These are phyloP conservation scores for Aureobasidium mangrovei DNA, from an alignment of 2,329 filamentous ascomycete genomes.

Conservation along the genomic window DNA sequence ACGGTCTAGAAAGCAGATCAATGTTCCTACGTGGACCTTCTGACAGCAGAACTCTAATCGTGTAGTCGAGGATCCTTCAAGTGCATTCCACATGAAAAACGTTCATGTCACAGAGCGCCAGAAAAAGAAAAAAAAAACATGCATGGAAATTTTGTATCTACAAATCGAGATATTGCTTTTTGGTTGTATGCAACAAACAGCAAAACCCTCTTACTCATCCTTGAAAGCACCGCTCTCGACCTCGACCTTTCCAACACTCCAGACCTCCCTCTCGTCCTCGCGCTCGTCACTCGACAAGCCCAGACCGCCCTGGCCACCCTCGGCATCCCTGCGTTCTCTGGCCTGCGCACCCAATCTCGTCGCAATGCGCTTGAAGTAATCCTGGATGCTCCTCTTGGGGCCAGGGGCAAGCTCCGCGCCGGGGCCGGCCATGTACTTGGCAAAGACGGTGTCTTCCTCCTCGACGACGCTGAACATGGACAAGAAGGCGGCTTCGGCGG, in stretches of 20 bases:
- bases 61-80: no score
- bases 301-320: slow-evolving; percentile 77
- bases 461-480: slow-evolving; percentile 85
- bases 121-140: no score
- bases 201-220: neutral
- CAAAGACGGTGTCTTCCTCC: slow-evolving; percentile 76
- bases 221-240: slow-evolving; percentile 46
- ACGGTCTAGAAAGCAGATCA: no score
- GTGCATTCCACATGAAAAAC: no score
- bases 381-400: slow-evolving; percentile 80
- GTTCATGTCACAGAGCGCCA: no score
- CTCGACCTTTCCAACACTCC: slow-evolving; percentile 89
- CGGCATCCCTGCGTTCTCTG: slow-evolving; percentile 80
- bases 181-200: no score
- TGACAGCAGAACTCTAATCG: no score
- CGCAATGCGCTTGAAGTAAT: slow-evolving; percentile 94
- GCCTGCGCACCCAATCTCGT: slow-evolving; percentile 77
- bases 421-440: slow-evolving; percentile 72
- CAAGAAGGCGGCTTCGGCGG: slow-evolving; percentile 89
- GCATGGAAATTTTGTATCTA: no score
- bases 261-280: slow-evolving; percentile 91
- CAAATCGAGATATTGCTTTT: no score
- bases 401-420: slow-evolving; percentile 57
- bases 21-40: no score
- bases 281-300: slow-evolving; percentile 83